These are phyloP conservation scores for Psidium guajava DNA, from an alignment of 345 rosid genomes.

Conservation along the genomic window DNA sequence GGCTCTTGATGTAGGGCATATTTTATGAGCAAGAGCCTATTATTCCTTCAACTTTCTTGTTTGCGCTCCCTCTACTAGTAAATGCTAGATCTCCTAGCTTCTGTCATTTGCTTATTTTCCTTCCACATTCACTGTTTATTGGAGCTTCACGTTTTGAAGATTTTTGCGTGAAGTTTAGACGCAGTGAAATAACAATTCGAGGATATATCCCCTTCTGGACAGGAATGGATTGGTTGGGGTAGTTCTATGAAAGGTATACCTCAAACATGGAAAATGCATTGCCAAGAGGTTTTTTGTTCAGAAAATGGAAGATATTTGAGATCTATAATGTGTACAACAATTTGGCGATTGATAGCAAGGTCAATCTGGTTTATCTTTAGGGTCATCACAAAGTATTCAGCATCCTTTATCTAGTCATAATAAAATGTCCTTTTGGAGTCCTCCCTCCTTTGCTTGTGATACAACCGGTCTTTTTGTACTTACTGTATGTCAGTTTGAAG, in stretches of 20 bases:
- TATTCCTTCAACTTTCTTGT: neutral
- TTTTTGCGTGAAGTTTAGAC: slow-evolving; percentile 44
- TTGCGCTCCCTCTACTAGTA: neutral
- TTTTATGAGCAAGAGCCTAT: neutral
- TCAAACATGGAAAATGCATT: slow-evolving; percentile 1
- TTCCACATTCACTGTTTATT: slow-evolving; percentile 34
- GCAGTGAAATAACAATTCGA: slow-evolving; percentile 45
- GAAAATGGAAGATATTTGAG: neutral
- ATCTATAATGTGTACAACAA: neutral
- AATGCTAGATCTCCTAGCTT: neutral
- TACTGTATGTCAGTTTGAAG: neutral
- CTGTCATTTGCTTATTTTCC: neutral
- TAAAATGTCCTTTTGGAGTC: neutral
- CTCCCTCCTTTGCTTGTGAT: neutral
- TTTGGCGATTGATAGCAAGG: neutral
- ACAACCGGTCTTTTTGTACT: neutral
- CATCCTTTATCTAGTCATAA: neutral
- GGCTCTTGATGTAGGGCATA: neutral
- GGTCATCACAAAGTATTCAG: neutral
- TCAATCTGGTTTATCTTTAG: neutral
- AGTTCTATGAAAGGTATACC: slow-evolving; percentile 1
- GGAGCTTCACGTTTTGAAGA: slow-evolving; percentile 33
- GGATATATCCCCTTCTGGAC: slow-evolving; percentile 15
- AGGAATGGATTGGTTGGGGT: slow-evolving; percentile 13
- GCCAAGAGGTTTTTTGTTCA: neutral